Percentiles rank a stretch among this genome's conserved stretches.
These are phyloP conservation scores for Monosporascus sp. DNA, from an alignment of 2,329 filamentous ascomycete genomes.

Conservation along the genomic window DNA sequence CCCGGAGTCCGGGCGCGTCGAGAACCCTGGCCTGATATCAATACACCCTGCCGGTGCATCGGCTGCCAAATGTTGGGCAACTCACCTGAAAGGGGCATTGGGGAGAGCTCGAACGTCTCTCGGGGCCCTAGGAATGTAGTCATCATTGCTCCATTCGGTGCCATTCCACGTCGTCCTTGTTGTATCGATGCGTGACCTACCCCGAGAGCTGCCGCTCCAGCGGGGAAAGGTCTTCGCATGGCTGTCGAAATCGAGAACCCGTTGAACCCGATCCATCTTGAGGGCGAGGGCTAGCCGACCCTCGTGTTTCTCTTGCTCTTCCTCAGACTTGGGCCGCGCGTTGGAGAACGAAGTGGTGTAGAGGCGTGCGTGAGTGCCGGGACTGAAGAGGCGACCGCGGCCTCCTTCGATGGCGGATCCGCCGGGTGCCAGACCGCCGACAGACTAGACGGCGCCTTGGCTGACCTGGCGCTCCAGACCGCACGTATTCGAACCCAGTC, in stretches of 20 bases:
- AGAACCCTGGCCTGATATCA: slow-evolving; percentile 58
- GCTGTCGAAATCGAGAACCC: slow-evolving; percentile 54
- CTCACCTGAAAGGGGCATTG: slow-evolving; percentile 70
- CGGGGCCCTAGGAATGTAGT: slow-evolving; percentile 9
- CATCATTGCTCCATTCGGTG: slow-evolving; percentile 31
- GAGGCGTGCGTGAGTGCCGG: slow-evolving; percentile 67
- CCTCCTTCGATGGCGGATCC: slow-evolving; percentile 55
- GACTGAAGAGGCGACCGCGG: slow-evolving; percentile 58
- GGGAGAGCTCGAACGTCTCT: slow-evolving; percentile 49
- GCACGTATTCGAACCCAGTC: slow-evolving; percentile 8
- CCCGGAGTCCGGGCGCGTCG: slow-evolving; percentile 80
- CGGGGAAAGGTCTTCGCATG: slow-evolving; percentile 21
- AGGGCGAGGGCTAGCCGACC: slow-evolving; percentile 73
- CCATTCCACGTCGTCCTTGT: slow-evolving; percentile 38
- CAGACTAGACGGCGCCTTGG: slow-evolving; percentile 67
- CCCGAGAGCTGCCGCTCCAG: slow-evolving; percentile 16
- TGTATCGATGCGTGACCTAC: slow-evolving; percentile 15
- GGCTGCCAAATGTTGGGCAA: slow-evolving; percentile 6
- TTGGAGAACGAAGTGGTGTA: slow-evolving; percentile 46
- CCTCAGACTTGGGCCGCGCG: slow-evolving; percentile 38
- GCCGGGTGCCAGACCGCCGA: slow-evolving; percentile 63
- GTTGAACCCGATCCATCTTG: slow-evolving; percentile 64
- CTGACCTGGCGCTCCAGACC: slow-evolving; percentile 49
- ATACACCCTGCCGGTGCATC: neutral
- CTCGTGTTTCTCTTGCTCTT: slow-evolving; percentile 64